Evolutionary conservation across 2,329 filamentous ascomycete species (phyloP), one percentile per base, ranked within the genome.

Genomic region (Hymenoscyphus repandus): DNA sequence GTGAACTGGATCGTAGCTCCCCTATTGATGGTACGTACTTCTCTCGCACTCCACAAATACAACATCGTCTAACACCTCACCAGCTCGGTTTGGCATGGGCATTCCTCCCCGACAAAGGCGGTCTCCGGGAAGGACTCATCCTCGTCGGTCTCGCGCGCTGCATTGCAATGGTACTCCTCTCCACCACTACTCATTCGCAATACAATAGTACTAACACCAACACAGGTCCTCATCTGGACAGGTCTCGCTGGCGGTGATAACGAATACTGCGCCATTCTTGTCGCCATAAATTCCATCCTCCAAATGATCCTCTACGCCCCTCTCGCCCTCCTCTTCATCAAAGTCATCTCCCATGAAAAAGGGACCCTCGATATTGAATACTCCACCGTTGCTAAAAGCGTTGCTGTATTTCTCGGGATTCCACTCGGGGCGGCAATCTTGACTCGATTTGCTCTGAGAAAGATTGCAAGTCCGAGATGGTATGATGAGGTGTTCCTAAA

Each of bases 1-100:
- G 66, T 91, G 27, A 95, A 95, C 64, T 95, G 89, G 89, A 78
- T 95, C 31, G 64, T 95, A 12, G 88, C 88, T 0, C 90, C 89
- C 0, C 75, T 95, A 1, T 70, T 93, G 22, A 95, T 95, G 89
- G 63, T 62, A 62, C 22, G 52, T 48, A 13, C 18, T 4, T 17
- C 20, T 38, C 20, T 18, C 27, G 37, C 37, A 6, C 27, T 39
- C 12, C 18, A 13, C 12, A 5, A 11, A 3, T 20, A 7, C 11
- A 20, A 44, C 17, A 20, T 30, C 40, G 6, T 20, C 39, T 57
- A 15, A 49, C 15, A 32, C 9, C 6, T 11, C 6, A 12, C 43
- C 13, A 65, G 64, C 83, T 89, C 61, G 58, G 66, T 0, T 71
- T 90, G 0, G 78, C 86, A 0, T 90, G 86, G 81, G 81, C 81